A percentile compares a stretch with the other conserved stretches of the same genome.
phyloP scores from a whole-genome alignment of 139 green algal species.

The Coelastrella sp. region DNA sequence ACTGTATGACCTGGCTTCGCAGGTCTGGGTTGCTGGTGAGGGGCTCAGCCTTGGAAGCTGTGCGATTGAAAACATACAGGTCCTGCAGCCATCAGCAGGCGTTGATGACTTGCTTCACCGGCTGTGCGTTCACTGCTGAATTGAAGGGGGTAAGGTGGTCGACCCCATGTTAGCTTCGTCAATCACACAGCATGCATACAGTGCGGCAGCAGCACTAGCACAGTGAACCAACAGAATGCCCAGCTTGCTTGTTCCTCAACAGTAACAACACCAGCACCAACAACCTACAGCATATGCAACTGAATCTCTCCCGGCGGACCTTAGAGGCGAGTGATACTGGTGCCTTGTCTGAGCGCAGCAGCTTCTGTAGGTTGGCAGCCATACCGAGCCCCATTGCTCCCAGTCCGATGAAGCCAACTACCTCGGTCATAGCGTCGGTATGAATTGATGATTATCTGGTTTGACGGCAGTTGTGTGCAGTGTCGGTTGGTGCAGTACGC shows the following conservation, averaged over 20 bases:
- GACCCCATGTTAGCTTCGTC: no score
- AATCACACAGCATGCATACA: no score
- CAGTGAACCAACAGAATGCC: no score
- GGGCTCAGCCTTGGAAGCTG: slow-evolving; percentile 9
- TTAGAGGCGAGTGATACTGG: background rate
- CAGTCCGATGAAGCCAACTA: slow-evolving; percentile 43
- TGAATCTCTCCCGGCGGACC: background rate
- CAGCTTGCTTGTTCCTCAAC: no score
- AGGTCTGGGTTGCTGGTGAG: background rate
- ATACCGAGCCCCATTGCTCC: slow-evolving; percentile 46
- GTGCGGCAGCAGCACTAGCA: no score
- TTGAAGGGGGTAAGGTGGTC: no score
- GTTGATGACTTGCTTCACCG: no score
- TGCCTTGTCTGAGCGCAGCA: background rate
- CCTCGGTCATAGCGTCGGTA: background rate
- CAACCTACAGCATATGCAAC: background rate
- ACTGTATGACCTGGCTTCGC: background rate
- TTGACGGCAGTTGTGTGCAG: no score
- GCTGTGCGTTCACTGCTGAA: no score
- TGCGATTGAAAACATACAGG: slow-evolving; percentile 42
- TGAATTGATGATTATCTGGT: background rate
- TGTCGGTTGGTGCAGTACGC: no score
- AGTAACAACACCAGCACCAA: background rate
- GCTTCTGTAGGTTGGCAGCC: slow-evolving; percentile 26
- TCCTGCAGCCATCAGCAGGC: slow-evolving; percentile 1